phyloP scores from a whole-genome alignment of 129 eudicot species.

The Flaveria sonorensis region DNA sequence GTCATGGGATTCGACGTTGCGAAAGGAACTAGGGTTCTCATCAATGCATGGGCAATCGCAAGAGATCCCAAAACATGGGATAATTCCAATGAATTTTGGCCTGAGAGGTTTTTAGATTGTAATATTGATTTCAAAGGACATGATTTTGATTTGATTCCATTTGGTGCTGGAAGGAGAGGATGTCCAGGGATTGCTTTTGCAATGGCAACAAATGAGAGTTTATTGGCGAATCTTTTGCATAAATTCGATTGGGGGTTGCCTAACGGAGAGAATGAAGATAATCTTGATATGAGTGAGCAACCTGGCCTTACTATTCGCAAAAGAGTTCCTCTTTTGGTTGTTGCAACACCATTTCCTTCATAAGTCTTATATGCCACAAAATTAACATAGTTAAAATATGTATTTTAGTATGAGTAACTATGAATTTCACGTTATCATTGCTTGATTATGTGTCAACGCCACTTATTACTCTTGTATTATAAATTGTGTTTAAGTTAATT shows the following conservation, averaged over 20 bases:
- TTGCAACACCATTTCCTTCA: slow-evolving; percentile 34
- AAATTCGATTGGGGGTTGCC: slow-evolving; percentile 51
- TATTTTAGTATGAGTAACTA: not conserved
- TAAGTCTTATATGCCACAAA: not conserved
- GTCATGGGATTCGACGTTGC: slow-evolving; percentile 46
- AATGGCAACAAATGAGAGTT: slow-evolving; percentile 31
- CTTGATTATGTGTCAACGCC: too few species aligned
- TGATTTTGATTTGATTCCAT: slow-evolving; percentile 52
- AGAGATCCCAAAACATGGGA: slow-evolving; percentile 51
- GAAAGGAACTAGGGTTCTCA: slow-evolving; percentile 44
- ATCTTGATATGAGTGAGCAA: slow-evolving; percentile 45
- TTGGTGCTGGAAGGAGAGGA: slow-evolving; percentile 57
- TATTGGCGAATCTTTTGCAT: slow-evolving; percentile 47
- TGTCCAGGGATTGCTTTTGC: slow-evolving; percentile 60
- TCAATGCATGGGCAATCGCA: slow-evolving; percentile 51
- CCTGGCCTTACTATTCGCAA: slow-evolving; percentile 34
- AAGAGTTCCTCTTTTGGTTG: slow-evolving; percentile 38
- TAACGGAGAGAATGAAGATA: slow-evolving; percentile 27
- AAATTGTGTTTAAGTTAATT: too few species aligned
- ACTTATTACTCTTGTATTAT: too few species aligned
- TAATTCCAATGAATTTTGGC: slow-evolving; percentile 44
- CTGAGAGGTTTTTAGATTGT: slow-evolving; percentile 50
- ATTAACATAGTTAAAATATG: too few species aligned
- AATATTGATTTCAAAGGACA: slow-evolving; percentile 46
- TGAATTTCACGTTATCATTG: not conserved